Conservation (phyloP, 768 basidiomycete species). For the Boletus rex-veris region DNA sequence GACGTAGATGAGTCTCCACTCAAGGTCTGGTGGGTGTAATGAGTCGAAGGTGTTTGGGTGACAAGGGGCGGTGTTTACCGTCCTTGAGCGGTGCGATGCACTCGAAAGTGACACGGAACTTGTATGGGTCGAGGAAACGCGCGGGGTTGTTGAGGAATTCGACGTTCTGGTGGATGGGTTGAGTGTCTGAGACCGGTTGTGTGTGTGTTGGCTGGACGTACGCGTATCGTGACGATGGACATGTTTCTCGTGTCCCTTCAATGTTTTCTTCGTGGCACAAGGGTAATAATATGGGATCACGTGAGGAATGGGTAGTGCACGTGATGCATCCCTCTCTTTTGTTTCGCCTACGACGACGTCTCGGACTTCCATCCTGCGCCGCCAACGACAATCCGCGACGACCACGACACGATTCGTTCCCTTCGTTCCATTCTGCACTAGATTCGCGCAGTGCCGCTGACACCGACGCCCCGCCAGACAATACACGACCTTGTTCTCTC, state of each 20-base stretch:
- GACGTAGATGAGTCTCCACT: slow-evolving; percentile 97
- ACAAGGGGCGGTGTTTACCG: slow-evolving; percentile 43
- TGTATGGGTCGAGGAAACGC: slow-evolving; percentile 85
- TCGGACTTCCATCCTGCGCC: slow-evolving; percentile 1
- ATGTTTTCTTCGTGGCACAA: background rate
- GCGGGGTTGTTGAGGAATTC: slow-evolving; percentile 94
- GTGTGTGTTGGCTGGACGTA: slow-evolving; percentile 28
- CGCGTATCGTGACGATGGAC: slow-evolving; percentile 71
- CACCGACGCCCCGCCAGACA: background rate
- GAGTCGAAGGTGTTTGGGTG: background rate
- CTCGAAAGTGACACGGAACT: slow-evolving; percentile 95
- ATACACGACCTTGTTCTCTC: slow-evolving; percentile 4
- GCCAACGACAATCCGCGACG: slow-evolving; percentile 9
- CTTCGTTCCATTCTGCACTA: background rate
- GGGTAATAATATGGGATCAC: background rate
- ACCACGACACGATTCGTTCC: background rate
- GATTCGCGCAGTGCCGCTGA: background rate
- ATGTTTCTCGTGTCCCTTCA: slow-evolving; percentile 30
- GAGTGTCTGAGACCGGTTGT: background rate
- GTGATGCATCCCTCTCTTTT: slow-evolving; percentile 12
- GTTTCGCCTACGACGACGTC: slow-evolving; percentile 16
- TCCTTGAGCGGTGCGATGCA: slow-evolving; percentile 90
- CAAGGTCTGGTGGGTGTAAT: slow-evolving; percentile 62
- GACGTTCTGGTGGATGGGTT: slow-evolving; percentile 55
- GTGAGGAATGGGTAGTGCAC: background rate